Evolutionary conservation across 768 basidiomycete genomes (phyloP).

Genomic region (Amanita thiersii): DNA sequence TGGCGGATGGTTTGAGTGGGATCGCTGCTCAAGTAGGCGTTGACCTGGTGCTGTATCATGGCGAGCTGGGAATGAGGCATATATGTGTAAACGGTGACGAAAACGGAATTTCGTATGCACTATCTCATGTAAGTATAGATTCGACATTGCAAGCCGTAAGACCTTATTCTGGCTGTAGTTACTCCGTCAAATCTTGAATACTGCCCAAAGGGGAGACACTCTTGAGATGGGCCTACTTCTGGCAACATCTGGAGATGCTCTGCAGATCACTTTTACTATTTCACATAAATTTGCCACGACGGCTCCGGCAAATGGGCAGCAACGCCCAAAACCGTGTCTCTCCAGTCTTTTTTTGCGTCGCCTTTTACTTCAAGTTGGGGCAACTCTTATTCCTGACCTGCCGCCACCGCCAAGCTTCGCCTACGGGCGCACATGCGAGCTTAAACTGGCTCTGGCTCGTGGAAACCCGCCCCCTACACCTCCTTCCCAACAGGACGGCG

Average conservation of each 20-base stretch:
- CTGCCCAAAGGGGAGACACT: constrained; percentile 66
- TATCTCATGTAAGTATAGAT: constrained; percentile 68
- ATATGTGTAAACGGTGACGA: constrained; percentile 82
- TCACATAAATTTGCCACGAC: constrained; percentile 35
- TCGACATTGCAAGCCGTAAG: background rate
- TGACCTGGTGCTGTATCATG: constrained; percentile 87
- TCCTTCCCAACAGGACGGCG: constrained; percentile 17
- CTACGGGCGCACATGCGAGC: constrained; percentile 53
- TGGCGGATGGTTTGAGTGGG: constrained; percentile 84
- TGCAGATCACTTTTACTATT: constrained; percentile 38
- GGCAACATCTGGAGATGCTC: constrained; percentile 20
- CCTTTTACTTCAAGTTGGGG: constrained; percentile 53
- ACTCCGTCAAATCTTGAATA: constrained; percentile 71
- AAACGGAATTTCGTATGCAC: constrained; percentile 69
- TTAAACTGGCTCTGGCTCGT: constrained; percentile 56
- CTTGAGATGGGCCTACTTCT: constrained; percentile 74
- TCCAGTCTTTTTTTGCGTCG: constrained; percentile 48
- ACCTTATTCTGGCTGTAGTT: constrained; percentile 38
- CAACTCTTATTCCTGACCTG: constrained; percentile 34
- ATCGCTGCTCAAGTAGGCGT: constrained; percentile 77
- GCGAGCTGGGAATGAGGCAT: constrained; percentile 82
- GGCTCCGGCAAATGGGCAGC: constrained; percentile 23
- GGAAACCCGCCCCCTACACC: constrained; percentile 36
- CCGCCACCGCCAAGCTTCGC: constrained; percentile 32
- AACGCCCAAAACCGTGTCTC: constrained; percentile 34